These are phyloP conservation scores for Annulohypoxylon nitens DNA, from an alignment of 495 filamentous ascomycete species.

Conservation along the genomic window DNA sequence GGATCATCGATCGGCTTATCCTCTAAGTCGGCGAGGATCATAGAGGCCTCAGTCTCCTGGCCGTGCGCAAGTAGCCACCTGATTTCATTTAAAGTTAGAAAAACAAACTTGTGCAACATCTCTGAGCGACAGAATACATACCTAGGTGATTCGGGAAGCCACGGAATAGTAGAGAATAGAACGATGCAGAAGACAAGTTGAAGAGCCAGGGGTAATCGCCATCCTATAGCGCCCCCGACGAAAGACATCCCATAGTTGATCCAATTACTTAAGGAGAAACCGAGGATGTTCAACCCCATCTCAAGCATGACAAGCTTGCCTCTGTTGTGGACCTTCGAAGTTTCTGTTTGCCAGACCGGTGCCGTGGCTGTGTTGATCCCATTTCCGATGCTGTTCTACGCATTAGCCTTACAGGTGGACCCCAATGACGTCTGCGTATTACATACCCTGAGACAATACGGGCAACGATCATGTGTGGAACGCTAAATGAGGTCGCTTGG, in stretches of 20 bases:
- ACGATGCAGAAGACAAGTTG: slow-evolving; percentile 60
- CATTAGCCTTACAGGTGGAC: slow-evolving; percentile 39
- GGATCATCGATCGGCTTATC: slow-evolving; percentile 48
- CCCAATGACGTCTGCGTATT: slow-evolving; percentile 23
- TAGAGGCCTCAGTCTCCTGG: slow-evolving; percentile 51
- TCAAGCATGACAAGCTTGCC: slow-evolving; percentile 73
- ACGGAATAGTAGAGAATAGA: slow-evolving; percentile 52
- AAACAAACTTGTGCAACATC: not conserved
- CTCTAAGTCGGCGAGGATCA: slow-evolving; percentile 54
- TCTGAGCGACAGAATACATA: slow-evolving; percentile 2
- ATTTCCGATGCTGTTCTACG: slow-evolving; percentile 68
- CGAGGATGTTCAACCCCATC: slow-evolving; percentile 71
- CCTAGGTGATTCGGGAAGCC: slow-evolving; percentile 57
- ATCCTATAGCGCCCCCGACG: slow-evolving; percentile 56
- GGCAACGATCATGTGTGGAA: slow-evolving; percentile 74
- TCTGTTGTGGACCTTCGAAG: slow-evolving; percentile 68
- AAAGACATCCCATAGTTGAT: slow-evolving; percentile 67
- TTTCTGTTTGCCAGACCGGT: slow-evolving; percentile 76
- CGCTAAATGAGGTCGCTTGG: slow-evolving; percentile 70
- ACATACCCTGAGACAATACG: slow-evolving; percentile 65
- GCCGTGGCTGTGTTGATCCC: slow-evolving; percentile 75
- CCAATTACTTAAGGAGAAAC: slow-evolving; percentile 73
- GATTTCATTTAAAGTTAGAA: slow-evolving; percentile 10
- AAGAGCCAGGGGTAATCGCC: slow-evolving; percentile 62
- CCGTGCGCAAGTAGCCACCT: slow-evolving; percentile 58